Base-by-base conservation (phyloP, 2,329 filamentous ascomycete species). In the Cladophialophora immunda region DNA sequence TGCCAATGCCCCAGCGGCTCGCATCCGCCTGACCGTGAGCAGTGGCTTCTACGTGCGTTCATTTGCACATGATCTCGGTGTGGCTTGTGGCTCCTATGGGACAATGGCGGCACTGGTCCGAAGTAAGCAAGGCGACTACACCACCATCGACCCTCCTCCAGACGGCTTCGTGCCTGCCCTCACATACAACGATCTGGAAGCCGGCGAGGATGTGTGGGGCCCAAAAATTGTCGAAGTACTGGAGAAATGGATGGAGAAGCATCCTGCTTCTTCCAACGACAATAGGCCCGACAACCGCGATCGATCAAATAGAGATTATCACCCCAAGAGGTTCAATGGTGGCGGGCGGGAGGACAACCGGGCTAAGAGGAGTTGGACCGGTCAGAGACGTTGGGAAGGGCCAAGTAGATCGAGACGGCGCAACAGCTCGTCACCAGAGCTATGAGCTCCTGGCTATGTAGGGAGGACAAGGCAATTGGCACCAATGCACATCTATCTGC, bases 11-110 rank as follows among this genome's bases (percentile, higher is more conserved):
- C 88, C 94, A 1, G 95, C 94, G 0, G 92, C 88, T 57, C 90
- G 88, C 75, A 88, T 99, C 67, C 89, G 91, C 65, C 93, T 99
- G 87, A 97, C 92, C 0, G 94, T 97, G 59, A 93, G 93, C 1
- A 97, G 93, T 0, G 95, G 95, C 45, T 99, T 97, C 83, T 99
- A 99, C 78, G 94, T 99, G 15, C 91, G 95, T 69, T 96, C 92
- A 65, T 88, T 99, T 72, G 94, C 93, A 73, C 93, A 98, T 76
- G 95, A 99, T 75, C 85, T 99, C 3, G 95, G 94, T 25, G 84
- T 89, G 71, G 93, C 92, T 72, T 85, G 97, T 15, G 89, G 87
- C 60, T 97, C 93, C 13, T 89, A 92, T 27, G 95, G 87, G 36
- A 84, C 95, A 71, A 98, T 99, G 94, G 88, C 92, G 25, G 89